phyloP scores from a whole-genome alignment of 768 basidiomycete species.

The Boletus tomentosulus region DNA sequence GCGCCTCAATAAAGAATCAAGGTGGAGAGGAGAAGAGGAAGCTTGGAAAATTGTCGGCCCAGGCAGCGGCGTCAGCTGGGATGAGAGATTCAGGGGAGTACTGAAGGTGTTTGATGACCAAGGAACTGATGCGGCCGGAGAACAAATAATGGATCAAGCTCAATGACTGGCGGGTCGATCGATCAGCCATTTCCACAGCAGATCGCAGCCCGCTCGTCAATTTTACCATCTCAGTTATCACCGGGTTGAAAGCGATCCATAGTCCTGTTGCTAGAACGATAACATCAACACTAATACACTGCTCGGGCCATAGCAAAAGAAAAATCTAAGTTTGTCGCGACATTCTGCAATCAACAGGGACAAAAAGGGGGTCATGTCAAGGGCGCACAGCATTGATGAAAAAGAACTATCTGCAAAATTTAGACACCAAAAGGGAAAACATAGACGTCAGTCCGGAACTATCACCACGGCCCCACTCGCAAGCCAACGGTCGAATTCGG shows the following conservation, averaged over 20 bases:
- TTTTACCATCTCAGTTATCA: not conserved
- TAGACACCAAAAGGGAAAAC: not conserved
- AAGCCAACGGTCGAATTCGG: slow-evolving; percentile 67
- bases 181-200: not conserved
- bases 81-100: slow-evolving; percentile 59
- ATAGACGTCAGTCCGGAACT: slow-evolving; percentile 22
- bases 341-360: not conserved
- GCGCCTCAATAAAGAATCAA: slow-evolving; percentile 81
- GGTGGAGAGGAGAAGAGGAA: slow-evolving; percentile 75
- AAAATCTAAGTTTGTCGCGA: not conserved
- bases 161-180: not conserved
- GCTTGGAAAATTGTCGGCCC: slow-evolving; percentile 79
- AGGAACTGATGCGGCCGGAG: slow-evolving; percentile 5
- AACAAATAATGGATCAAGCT: not conserved
- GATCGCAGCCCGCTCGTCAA: not conserved
- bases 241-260: not conserved
- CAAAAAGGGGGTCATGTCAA: not conserved
- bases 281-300: not conserved
- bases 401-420: not conserved
- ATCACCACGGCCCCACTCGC: slow-evolving; percentile 61
- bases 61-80: slow-evolving; percentile 66
- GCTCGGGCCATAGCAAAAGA: not conserved
- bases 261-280: not conserved
- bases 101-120: slow-evolving; percentile 58
- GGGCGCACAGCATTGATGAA: not conserved